Conservation (phyloP, 208 protist species). For the Leishmania lainsoni region DNA sequence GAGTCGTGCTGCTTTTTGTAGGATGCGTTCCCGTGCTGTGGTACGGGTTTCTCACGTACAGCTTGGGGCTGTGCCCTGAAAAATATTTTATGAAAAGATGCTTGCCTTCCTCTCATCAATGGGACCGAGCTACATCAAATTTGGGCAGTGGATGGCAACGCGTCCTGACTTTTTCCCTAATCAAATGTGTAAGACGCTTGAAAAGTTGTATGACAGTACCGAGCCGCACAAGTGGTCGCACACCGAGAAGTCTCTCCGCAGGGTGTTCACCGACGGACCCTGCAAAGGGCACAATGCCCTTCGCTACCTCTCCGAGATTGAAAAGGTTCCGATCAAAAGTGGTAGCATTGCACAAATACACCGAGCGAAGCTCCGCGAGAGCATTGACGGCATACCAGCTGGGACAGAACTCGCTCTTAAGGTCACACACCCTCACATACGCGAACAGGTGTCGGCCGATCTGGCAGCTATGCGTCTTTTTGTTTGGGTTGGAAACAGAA, state of each 20-base stretch:
- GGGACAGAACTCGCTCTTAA: conserved; percentile 91
- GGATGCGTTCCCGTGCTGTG: conserved; percentile 45
- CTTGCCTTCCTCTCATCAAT: conserved; percentile 54
- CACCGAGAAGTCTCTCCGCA: conserved; percentile 74
- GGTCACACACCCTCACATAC: conserved; percentile 89
- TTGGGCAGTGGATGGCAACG: conserved; percentile 94
- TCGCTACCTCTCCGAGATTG: conserved; percentile 72
- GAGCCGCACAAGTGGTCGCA: conserved; percentile 74
- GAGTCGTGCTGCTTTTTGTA: conserved; percentile 46
- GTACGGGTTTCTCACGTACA: conserved; percentile 60
- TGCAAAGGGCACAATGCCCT: conserved; percentile 46
- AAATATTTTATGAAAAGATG: conserved; percentile 65
- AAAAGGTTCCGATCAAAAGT: conserved; percentile 85
- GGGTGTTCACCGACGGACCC: conserved; percentile 19
- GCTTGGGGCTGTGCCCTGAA: conserved; percentile 52
- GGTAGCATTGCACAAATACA: conserved; percentile 94
- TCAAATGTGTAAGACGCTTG: conserved; percentile 71
- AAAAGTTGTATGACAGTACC: conserved; percentile 75
- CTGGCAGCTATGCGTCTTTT: conserved; percentile 72
- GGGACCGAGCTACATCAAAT: conserved; percentile 94
- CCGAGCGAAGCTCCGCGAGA: conserved; percentile 65
- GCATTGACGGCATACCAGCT: conserved; percentile 76
- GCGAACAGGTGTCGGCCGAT: conserved; percentile 70
- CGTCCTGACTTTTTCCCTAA: conserved; percentile 89
- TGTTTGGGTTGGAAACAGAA: conserved; percentile 39